These are phyloP conservation scores for Halteria grandinella DNA, from an alignment of 73 alveolate genomes.

Conservation along the genomic window DNA sequence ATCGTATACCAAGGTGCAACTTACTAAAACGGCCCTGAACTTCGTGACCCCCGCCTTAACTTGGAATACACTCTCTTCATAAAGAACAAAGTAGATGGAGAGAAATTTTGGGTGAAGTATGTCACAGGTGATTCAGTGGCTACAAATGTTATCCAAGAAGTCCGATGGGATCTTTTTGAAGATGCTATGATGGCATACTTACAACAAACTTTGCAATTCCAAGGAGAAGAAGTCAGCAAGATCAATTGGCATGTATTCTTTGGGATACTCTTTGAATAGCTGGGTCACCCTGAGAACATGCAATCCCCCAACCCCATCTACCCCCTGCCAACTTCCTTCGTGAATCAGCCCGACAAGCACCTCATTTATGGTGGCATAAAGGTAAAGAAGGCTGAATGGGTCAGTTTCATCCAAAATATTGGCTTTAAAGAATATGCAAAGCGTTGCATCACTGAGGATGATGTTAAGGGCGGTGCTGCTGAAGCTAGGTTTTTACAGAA, in stretches of 20 bases:
- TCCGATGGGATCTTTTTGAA: conserved; percentile 50
- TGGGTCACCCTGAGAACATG: conserved; percentile 6
- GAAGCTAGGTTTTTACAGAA: conserved; percentile 2
- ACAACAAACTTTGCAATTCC: not conserved
- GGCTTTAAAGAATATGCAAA: not conserved
- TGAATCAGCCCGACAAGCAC: not conserved
- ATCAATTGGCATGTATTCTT: conserved; percentile 26
- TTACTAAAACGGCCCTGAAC: conserved; percentile 18
- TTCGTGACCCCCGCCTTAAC: conserved; percentile 4
- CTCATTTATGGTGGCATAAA: not conserved
- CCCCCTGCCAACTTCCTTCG: conserved; percentile 14
- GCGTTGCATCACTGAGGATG: not conserved
- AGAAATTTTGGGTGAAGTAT: conserved; percentile 33
- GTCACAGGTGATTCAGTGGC: too few species aligned
- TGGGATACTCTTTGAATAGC: not conserved
- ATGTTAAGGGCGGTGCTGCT: not conserved
- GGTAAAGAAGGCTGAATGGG: conserved; percentile 28
- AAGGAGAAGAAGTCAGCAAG: not conserved
- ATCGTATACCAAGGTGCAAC: too few species aligned
- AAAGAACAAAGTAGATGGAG: conserved; percentile 31
- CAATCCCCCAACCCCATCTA: not conserved
- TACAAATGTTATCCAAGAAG: too few species aligned
- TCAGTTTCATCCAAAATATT: not conserved
- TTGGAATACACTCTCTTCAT: not conserved
- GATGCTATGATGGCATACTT: conserved; percentile 19